A percentile compares a stretch with the other conserved stretches of the same genome.
Conservation (phyloP, 176 grass and related monocot species). For the Oryza rufipogon region DNA sequence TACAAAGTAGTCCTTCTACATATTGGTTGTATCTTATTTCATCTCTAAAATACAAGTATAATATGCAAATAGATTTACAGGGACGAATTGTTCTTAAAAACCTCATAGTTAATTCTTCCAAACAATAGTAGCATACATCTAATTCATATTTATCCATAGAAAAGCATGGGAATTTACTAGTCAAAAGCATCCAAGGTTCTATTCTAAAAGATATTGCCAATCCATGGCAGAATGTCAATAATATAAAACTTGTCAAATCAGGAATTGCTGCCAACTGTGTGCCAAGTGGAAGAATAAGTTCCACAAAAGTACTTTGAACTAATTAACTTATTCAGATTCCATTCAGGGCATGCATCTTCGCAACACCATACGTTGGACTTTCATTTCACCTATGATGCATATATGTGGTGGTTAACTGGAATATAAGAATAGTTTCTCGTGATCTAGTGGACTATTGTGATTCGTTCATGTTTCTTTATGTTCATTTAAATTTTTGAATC, state of each 20-base stretch:
- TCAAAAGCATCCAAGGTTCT: constrained; percentile 22
- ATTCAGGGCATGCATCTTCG: not conserved
- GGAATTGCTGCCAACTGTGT: constrained; percentile 21
- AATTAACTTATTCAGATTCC: constrained; percentile 5
- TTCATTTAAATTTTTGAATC: not conserved
- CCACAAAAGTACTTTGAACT: constrained; percentile 17
- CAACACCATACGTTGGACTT: not conserved
- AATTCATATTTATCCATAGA: too few species aligned
- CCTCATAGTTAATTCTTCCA: too few species aligned
- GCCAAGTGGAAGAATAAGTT: constrained; percentile 35
- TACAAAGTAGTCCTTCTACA: too few species aligned
- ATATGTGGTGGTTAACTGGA: constrained; percentile 3
- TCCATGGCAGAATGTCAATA: constrained; percentile 28
- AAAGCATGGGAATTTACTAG: not conserved
- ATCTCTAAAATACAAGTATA: too few species aligned
- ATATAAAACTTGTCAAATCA: constrained; percentile 21
- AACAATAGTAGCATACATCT: too few species aligned
- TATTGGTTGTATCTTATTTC: too few species aligned
- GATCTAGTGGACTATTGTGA: not conserved
- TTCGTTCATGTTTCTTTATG: not conserved
- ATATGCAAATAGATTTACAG: too few species aligned
- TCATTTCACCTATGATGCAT: not conserved
- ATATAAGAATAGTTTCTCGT: not conserved
- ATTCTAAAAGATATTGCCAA: constrained; percentile 11
- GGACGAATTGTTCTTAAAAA: too few species aligned